These are phyloP conservation scores for Skeletonema grethae DNA, from an alignment of 108 stramenopile species.

Conservation along the genomic window DNA sequence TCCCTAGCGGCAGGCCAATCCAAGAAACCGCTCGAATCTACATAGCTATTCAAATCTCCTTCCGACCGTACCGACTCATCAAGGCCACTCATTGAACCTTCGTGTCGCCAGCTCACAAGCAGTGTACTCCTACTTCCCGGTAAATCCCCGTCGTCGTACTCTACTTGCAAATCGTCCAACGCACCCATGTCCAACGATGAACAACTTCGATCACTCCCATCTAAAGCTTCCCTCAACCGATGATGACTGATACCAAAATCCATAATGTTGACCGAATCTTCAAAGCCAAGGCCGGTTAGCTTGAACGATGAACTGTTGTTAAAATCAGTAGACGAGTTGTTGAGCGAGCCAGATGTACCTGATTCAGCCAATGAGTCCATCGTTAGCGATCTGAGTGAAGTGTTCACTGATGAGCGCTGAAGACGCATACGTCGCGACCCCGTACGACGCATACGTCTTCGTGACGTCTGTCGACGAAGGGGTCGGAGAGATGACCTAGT, in stretches of 20 bases:
- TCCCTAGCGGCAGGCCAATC: conserved; percentile 1
- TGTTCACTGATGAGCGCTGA: neutral
- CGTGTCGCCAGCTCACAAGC: too few relatives aligned
- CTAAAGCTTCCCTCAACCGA: neutral
- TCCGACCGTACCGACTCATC: neutral
- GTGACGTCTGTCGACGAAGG: neutral
- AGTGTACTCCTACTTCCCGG: too few relatives aligned
- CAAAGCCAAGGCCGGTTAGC: too few relatives aligned
- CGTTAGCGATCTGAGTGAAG: neutral
- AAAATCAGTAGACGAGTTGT: neutral
- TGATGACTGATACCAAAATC: neutral
- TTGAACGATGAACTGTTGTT: neutral
- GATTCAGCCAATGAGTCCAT: neutral
- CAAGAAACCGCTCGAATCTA: neutral
- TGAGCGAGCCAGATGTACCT: neutral
- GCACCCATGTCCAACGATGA: neutral
- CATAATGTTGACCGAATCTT: neutral
- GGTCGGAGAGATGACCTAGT: neutral
- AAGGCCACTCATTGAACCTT: neutral
- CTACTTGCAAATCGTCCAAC: neutral
- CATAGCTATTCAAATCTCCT: neutral
- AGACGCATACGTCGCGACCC: neutral
- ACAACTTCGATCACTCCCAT: neutral
- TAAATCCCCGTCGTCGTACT: neutral
- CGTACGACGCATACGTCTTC: neutral